Percentiles rank a stretch among this genome's conserved stretches.
phyloP scores from a whole-genome alignment of 1,139 yeast genomes.

The Lodderomyces beijingensis region DNA sequence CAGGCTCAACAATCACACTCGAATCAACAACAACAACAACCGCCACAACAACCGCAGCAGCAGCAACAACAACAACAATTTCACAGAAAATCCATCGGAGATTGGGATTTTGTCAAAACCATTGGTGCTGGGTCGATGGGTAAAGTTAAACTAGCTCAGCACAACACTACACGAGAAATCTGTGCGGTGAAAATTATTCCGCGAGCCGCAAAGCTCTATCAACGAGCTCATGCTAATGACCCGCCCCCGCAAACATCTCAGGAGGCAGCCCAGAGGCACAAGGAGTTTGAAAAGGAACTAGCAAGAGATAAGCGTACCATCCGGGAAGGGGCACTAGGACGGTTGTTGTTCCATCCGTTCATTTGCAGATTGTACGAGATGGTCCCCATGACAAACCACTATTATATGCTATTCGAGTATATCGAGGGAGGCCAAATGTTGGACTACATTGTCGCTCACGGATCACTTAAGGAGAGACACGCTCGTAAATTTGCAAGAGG shows the following conservation, averaged over 20 bases:
- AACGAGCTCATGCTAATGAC: slow-evolving; percentile 71
- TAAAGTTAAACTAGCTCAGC: slow-evolving; percentile 90
- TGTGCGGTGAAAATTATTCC: slow-evolving; percentile 87
- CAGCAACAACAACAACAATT: slow-evolving; percentile 42
- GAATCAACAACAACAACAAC: slow-evolving; percentile 9
- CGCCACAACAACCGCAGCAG: slow-evolving; percentile 13
- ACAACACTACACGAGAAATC: slow-evolving; percentile 72
- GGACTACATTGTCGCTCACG: slow-evolving; percentile 96
- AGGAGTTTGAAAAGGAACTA: slow-evolving; percentile 79
- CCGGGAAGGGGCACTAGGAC: slow-evolving; percentile 92
- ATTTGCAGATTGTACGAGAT: slow-evolving; percentile 91
- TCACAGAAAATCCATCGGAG: slow-evolving; percentile 88
- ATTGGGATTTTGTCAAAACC: slow-evolving; percentile 93
- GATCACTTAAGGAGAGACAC: slow-evolving; percentile 86
- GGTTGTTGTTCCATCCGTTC: slow-evolving; percentile 85
- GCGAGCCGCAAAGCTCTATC: slow-evolving; percentile 70
- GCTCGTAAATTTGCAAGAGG: slow-evolving; percentile 96
- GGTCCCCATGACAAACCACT: slow-evolving; percentile 95
- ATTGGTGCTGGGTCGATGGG: slow-evolving; percentile 99
- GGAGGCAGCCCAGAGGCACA: slow-evolving; percentile 59
- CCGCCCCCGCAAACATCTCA: slow-evolving; percentile 56
- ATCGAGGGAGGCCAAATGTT: slow-evolving; percentile 98
- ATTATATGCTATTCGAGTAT: slow-evolving; percentile 94
- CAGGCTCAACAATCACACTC: slow-evolving; percentile 9
- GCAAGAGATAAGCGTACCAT: slow-evolving; percentile 90